Conservation (phyloP, 176 grass and related monocot species). For the Lolium rigidum region DNA sequence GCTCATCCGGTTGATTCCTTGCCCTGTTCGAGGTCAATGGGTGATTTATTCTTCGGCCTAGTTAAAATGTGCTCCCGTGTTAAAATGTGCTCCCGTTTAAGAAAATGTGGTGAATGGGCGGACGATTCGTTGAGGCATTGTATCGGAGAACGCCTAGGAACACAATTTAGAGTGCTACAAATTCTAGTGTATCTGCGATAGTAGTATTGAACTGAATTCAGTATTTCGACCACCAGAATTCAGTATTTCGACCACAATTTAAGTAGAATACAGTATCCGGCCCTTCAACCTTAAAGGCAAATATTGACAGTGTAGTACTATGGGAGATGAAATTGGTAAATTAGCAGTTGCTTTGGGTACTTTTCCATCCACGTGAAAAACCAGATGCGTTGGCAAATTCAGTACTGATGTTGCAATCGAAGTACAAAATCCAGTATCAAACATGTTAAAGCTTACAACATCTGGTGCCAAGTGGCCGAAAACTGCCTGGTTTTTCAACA, state of each 20-base stretch:
- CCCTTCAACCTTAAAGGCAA: background rate
- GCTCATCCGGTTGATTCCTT: background rate
- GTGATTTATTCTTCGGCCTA: constrained; percentile 30
- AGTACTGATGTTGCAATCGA: background rate
- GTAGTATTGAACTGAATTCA: background rate
- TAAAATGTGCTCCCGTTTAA: background rate
- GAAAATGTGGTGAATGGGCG: background rate
- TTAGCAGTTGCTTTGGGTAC: background rate
- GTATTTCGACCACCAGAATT: no score
- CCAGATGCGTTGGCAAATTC: background rate
- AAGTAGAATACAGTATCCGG: background rate
- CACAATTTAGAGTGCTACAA: background rate
- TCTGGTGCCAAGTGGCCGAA: background rate
- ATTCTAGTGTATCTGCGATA: background rate
- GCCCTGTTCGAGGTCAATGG: constrained; percentile 6
- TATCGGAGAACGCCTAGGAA: background rate
- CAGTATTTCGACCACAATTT: background rate
- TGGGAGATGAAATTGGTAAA: constrained; percentile 21
- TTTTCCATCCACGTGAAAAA: background rate
- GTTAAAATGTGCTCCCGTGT: no score
- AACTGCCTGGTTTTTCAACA: background rate
- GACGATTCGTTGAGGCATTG: background rate
- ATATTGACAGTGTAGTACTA: background rate
- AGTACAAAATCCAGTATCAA: background rate
- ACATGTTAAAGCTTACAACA: background rate